Evolutionary conservation across 2,329 filamentous ascomycete genomes (phyloP).

Genomic region (Botrytis medusae): DNA sequence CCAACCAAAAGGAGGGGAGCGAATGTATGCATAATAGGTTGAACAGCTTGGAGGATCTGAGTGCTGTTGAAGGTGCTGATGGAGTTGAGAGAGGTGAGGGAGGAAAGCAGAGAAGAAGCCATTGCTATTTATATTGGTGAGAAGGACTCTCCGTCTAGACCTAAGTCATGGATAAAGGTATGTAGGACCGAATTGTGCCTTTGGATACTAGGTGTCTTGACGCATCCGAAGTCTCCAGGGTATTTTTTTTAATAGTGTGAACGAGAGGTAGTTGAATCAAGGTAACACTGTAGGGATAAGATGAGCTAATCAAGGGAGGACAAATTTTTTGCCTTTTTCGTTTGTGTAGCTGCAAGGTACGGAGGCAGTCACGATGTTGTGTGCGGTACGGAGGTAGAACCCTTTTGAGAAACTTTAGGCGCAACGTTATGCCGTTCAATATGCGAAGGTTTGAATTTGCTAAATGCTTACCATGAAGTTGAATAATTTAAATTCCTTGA

Average conservation of each 20-base stretch:
- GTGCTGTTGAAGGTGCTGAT: slow-evolving; percentile 30
- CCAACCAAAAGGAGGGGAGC: slow-evolving; percentile 52
- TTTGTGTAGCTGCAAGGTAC: slow-evolving; percentile 21
- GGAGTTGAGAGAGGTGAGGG: slow-evolving; percentile 30
- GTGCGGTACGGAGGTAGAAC: neutral
- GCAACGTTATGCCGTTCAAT: neutral
- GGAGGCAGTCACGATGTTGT: slow-evolving; percentile 17
- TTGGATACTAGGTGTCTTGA: slow-evolving; percentile 5
- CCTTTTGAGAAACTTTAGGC: slow-evolving; percentile 6
- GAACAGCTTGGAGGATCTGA: slow-evolving; percentile 19
- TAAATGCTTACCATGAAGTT: neutral
- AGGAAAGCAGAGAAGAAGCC: slow-evolving; percentile 28
- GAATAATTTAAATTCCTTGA: neutral
- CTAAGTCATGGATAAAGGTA: neutral
- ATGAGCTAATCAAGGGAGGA: neutral
- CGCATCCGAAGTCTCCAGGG: neutral
- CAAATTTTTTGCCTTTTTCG: neutral
- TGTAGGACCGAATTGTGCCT: slow-evolving; percentile 27
- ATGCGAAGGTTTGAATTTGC: neutral
- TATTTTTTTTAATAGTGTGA: neutral
- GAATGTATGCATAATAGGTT: slow-evolving; percentile 52
- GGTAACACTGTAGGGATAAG: neutral
- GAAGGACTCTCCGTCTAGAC: neutral
- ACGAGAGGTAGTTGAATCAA: neutral
- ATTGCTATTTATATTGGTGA: slow-evolving; percentile 34